Evolutionary conservation across 2,329 filamentous ascomycete genomes (phyloP).

Genomic region (Beauveria sp.): DNA sequence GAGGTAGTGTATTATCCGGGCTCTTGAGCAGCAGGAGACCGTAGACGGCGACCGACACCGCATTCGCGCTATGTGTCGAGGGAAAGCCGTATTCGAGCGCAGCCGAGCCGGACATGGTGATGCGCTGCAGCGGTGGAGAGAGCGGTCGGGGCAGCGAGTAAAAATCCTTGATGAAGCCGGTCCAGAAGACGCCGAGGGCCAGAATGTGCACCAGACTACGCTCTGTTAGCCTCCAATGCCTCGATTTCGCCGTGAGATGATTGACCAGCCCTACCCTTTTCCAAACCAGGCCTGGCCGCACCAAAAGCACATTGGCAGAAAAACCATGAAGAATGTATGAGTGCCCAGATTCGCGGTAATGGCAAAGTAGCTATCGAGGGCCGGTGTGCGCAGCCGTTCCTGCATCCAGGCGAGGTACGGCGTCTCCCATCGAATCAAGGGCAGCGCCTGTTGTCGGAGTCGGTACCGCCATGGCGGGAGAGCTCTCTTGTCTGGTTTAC

Average conservation of each 20-base stretch:
- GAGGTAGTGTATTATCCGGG: constrained; percentile 53
- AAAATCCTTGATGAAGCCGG: constrained; percentile 90
- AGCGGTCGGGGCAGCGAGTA: constrained; percentile 85
- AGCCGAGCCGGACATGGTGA: constrained; percentile 94
- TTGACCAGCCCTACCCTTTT: constrained; percentile 59
- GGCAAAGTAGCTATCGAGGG: constrained; percentile 93
- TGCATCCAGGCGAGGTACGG: constrained; percentile 87
- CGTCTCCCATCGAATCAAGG: constrained; percentile 88
- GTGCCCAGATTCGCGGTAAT: constrained; percentile 94
- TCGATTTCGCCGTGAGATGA: background rate
- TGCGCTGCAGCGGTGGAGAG: constrained; percentile 84
- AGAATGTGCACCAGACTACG: constrained; percentile 64
- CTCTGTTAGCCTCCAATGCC: background rate
- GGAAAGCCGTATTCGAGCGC: constrained; percentile 96
- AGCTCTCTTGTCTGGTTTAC: constrained; percentile 61
- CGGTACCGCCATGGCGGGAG: constrained; percentile 85
- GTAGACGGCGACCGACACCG: constrained; percentile 87
- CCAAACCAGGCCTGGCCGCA: constrained; percentile 80
- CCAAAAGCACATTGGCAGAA: constrained; percentile 93
- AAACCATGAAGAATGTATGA: constrained; percentile 98
- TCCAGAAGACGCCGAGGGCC: constrained; percentile 74
- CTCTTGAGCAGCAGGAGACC: constrained; percentile 62
- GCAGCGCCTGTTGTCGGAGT: constrained; percentile 73
- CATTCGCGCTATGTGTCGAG: constrained; percentile 94
- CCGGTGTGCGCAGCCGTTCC: constrained; percentile 67